Conservation (phyloP, 2,329 filamentous ascomycete genomes). For the Fusarium sp. region DNA sequence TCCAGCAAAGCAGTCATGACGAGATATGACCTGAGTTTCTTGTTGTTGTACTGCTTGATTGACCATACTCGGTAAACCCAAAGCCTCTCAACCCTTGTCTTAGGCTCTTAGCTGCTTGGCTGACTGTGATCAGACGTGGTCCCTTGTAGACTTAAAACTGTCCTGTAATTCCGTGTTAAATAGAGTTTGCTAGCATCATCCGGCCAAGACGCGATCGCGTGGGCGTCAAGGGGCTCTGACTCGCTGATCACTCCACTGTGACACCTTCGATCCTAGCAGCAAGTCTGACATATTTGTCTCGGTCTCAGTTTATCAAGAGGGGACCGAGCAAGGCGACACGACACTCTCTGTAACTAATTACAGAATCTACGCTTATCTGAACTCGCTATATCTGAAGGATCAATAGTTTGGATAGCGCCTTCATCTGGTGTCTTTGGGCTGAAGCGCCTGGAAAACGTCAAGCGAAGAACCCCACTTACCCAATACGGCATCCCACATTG, state of each 20-base stretch:
- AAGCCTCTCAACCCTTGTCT: neutral
- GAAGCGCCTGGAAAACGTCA: neutral
- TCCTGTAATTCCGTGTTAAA: neutral
- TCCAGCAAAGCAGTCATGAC: slow-evolving; percentile 4
- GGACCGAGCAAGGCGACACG: neutral
- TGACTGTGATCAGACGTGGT: neutral
- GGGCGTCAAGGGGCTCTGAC: slow-evolving; percentile 20
- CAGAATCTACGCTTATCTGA: neutral
- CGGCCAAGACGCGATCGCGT: slow-evolving; percentile 25
- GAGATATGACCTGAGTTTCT: neutral
- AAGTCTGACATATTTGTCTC: slow-evolving; percentile 2
- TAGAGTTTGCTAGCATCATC: slow-evolving; percentile 18
- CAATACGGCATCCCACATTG: slow-evolving; percentile 1
- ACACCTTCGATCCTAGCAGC: neutral
- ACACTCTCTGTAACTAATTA: neutral
- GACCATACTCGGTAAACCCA: neutral
- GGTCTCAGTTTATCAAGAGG: neutral
- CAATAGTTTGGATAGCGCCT: neutral
- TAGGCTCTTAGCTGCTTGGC: neutral
- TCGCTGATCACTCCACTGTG: slow-evolving; percentile 18
- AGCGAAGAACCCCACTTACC: slow-evolving; percentile 10
- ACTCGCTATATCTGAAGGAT: neutral
- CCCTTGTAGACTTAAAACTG: neutral
- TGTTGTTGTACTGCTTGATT: neutral
- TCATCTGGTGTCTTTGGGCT: neutral